phyloP scores from a whole-genome alignment of 2,329 filamentous ascomycete genomes.

The Fusarium setosum region DNA sequence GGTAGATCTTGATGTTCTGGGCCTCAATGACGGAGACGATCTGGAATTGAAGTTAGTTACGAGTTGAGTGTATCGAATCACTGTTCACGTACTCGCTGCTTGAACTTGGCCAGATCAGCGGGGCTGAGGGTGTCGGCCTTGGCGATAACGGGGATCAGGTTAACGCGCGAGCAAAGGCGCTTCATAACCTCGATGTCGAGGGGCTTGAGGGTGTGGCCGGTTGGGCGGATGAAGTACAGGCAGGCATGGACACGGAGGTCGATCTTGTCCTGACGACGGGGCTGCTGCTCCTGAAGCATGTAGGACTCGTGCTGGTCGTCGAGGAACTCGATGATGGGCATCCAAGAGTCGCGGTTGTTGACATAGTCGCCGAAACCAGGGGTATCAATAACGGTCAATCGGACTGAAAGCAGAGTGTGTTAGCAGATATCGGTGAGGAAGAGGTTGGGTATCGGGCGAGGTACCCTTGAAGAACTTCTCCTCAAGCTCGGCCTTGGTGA shows the following conservation, averaged over 20 bases:
- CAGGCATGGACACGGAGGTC: conserved; percentile 98
- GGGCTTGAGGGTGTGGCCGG: conserved; percentile 97
- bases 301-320: conserved; percentile 99
- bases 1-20: conserved; percentile 99
- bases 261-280: conserved; percentile 97
- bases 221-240: conserved; percentile 98
- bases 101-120: conserved; percentile 90
- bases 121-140: conserved; percentile 99
- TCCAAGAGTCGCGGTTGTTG: conserved; percentile 99
- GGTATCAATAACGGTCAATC: conserved; percentile 98
- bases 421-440: conserved; percentile 24
- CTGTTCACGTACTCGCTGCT: conserved; percentile 79
- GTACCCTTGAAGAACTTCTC: conserved; percentile 99
- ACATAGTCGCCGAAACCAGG: conserved; percentile 99
- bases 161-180: conserved; percentile 96
- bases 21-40: conserved; percentile 96
- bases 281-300: conserved; percentile 99
- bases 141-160: conserved; percentile 97
- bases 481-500: conserved; percentile 99
- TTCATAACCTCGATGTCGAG: conserved; percentile 99
- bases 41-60: conserved; percentile 58
- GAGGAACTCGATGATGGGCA: conserved; percentile 99
- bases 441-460: conserved; percentile 5
- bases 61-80: background rate
- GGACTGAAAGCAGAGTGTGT: conserved; percentile 69